A percentile compares a stretch with the other conserved stretches of the same genome.
Conservation (phyloP, 352 stramenopile genomes). For the Bremia lactucae region DNA sequence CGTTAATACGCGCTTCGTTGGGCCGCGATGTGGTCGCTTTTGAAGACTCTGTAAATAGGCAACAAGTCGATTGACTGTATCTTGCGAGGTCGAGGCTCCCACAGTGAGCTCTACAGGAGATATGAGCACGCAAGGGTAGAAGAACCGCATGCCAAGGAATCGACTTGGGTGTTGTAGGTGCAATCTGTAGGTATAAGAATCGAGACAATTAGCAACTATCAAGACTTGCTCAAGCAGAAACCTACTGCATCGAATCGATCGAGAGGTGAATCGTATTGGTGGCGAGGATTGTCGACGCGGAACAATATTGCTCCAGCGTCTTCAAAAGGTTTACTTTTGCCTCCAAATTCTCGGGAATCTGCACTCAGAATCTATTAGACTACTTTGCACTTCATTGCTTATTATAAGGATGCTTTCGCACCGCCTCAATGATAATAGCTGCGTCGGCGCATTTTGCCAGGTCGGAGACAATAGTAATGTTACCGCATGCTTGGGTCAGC, state of each 20-base stretch:
- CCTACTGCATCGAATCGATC: slow-evolving; percentile 55
- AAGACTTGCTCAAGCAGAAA: not conserved
- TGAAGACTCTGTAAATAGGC: slow-evolving; percentile 38
- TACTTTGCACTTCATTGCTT: too few species aligned
- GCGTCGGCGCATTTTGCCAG: slow-evolving; percentile 37
- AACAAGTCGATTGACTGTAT: slow-evolving; percentile 34
- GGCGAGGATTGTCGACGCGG: slow-evolving; percentile 41
- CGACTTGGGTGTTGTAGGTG: slow-evolving; percentile 33
- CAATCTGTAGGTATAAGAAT: slow-evolving; percentile 8
- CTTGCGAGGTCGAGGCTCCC: slow-evolving; percentile 23
- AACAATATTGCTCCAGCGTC: slow-evolving; percentile 42
- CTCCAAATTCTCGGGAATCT: slow-evolving; percentile 54
- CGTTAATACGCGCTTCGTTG: slow-evolving; percentile 44
- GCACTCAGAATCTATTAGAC: too few species aligned
- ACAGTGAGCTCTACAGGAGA: slow-evolving; percentile 49
- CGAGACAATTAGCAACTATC: not conserved
- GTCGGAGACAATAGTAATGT: slow-evolving; percentile 36
- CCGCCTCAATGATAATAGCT: slow-evolving; percentile 51
- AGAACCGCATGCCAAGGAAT: slow-evolving; percentile 62
- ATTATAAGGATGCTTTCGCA: slow-evolving; percentile 8
- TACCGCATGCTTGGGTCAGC: slow-evolving; percentile 42
- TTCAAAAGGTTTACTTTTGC: slow-evolving; percentile 53
- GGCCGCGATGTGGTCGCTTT: slow-evolving; percentile 52
- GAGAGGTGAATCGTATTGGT: slow-evolving; percentile 52
- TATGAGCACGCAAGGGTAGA: slow-evolving; percentile 58